Evolutionary conservation across 2,329 filamentous ascomycete species (phyloP), one percentile per base, ranked within the genome.

Genomic region (Claviceps humidiphila): DNA sequence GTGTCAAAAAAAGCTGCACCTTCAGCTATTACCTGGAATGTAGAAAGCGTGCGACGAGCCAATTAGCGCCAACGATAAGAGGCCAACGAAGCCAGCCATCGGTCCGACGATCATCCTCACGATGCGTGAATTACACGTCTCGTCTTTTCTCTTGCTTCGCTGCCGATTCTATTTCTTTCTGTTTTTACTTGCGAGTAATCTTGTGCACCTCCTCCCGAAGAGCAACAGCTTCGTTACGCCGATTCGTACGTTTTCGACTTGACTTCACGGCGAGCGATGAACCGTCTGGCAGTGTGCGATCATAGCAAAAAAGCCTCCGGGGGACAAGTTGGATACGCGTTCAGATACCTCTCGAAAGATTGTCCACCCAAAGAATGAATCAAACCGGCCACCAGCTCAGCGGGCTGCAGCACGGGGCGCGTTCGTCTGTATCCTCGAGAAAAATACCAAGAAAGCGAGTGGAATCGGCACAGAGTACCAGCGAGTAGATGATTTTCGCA

Each of bases 21-120:
- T 30, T 11, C 1, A 11, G 30, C 9, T 30, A 73, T 61, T 76
- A 91, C 88, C 88, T 61, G 89, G 89, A 60, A 95, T 85, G 66
- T 94, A 95, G 67, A 94, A 94, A 40, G 84, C 86, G 51, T 82
- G 72, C 17, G 72, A 56, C 9, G 58, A 54, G 43, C 49, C 55
- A 4, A 60, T 49, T 14, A 63, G 56, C 51, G 78, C 57, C 39
- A 82, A 63, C 63, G 71, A 75, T 59, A 68, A 65, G 59, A 66
- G 59, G 58, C 63, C 64, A 57, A 62, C 57, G 58, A 67, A 68
- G 61, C 64, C 67, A 57, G 58, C 62, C 64, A 57, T 71, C 41
- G 26, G 51, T 30, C 44, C n/a, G 51, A 47, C 42, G 40, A 57
- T 51, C 64, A 61, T 59, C 30, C 43, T 53, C 16, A 17, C 24